These are phyloP conservation scores for Podila horticola DNA, from an alignment of 192 early-diverging fungal species.

Conservation along the genomic window DNA sequence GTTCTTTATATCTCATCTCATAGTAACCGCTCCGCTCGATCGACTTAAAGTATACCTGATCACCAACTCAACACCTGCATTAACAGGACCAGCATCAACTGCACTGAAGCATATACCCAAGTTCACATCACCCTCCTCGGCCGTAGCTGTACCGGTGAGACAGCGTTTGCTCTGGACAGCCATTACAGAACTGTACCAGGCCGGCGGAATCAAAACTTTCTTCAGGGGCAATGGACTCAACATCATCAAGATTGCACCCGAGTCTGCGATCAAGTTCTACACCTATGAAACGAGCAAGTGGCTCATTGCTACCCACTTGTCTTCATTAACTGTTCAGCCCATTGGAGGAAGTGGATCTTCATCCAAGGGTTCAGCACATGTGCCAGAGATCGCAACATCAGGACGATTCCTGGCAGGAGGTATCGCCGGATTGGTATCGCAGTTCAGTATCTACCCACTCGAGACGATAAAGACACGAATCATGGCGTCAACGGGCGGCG, in stretches of 20 bases:
- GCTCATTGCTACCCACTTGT: conserved; percentile 35
- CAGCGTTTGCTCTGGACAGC: conserved; percentile 54
- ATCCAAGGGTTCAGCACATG: conserved; percentile 8
- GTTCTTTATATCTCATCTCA: no score
- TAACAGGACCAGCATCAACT: conserved; percentile 26
- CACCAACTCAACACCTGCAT: conserved; percentile 48
- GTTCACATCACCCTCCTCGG: conserved; percentile 22
- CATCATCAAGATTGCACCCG: conserved; percentile 80
- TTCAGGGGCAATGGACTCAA: conserved; percentile 84
- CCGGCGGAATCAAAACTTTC: conserved; percentile 75
- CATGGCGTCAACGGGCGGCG: conserved; percentile 67
- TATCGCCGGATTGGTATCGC: conserved; percentile 73
- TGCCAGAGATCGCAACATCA: conserved; percentile 55
- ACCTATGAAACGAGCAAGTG: conserved; percentile 69
- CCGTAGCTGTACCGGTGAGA: conserved; percentile 38
- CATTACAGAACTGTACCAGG: conserved; percentile 65
- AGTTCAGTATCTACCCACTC: conserved; percentile 81
- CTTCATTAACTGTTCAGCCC: conserved; percentile 30
- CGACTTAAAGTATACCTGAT: conserved; percentile 72
- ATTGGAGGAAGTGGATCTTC: not conserved
- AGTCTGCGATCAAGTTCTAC: conserved; percentile 81
- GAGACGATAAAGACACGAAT: conserved; percentile 81
- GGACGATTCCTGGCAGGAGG: conserved; percentile 79
- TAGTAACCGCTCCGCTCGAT: conserved; percentile 75
- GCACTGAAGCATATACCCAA: conserved; percentile 53